Evolutionary conservation across 805 yeast species (phyloP).

Genomic region (Teunomyces kruisii): DNA sequence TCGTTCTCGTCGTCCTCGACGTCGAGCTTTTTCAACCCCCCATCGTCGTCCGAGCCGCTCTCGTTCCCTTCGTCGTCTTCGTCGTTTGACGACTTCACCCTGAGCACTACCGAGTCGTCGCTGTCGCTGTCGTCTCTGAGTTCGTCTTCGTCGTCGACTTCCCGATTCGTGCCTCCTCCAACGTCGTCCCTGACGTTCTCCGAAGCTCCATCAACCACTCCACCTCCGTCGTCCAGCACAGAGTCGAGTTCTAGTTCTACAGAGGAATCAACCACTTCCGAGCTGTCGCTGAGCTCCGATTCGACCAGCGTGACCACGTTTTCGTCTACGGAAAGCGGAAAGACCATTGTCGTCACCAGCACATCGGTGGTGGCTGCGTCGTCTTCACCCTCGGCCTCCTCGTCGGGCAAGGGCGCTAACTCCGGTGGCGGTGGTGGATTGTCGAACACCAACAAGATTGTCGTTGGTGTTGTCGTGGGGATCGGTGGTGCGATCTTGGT

Average conservation of each 20-base stretch:
- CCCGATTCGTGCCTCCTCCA: neutral
- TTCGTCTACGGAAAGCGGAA: constrained; percentile 35
- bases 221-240: neutral
- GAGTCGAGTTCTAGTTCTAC: neutral
- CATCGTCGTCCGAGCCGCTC: neutral
- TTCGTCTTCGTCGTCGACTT: constrained; percentile 1
- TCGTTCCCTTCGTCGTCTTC: neutral
- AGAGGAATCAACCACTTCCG: neutral
- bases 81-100: constrained; percentile 1
- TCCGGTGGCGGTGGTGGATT: constrained; percentile 30
- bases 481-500: constrained; percentile 44
- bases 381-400: constrained; percentile 25
- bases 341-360: constrained; percentile 39
- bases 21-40: neutral
- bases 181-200: neutral
- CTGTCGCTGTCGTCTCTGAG: too few species aligned
- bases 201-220: neutral
- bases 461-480: constrained; percentile 49
- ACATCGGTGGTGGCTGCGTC: constrained; percentile 29
- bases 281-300: neutral
- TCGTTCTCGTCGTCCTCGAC: neutral
- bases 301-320: constrained; percentile 22
- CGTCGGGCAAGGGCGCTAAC: constrained; percentile 14
- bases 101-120: neutral
- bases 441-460: constrained; percentile 41